Percentiles rank a stretch among this genome's conserved stretches.
phyloP scores from a whole-genome alignment of 2,329 filamentous ascomycete species.

The Zymoseptoria passerinii region DNA sequence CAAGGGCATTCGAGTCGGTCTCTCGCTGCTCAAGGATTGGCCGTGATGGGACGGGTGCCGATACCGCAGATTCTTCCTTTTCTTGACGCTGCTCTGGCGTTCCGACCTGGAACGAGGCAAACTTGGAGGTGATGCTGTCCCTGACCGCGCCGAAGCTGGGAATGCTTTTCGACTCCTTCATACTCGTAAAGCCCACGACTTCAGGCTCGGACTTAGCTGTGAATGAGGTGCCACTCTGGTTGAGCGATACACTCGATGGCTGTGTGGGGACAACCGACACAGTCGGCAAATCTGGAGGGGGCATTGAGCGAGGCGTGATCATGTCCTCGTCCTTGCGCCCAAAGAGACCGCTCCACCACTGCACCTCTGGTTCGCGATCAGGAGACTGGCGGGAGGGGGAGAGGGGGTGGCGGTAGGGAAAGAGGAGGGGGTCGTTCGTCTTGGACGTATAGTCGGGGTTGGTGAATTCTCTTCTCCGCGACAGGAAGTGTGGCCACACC shows the following conservation, averaged over 20 bases:
- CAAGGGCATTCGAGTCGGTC: constrained; percentile 7
- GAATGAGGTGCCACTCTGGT: not conserved
- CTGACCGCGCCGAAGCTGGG: constrained; percentile 1
- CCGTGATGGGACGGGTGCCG: not conserved
- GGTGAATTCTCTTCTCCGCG: constrained; percentile 68
- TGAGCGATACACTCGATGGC: constrained; percentile 1
- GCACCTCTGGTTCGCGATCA: constrained; percentile 51
- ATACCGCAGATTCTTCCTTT: not conserved
- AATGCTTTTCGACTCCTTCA: constrained; percentile 3
- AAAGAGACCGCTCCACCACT: constrained; percentile 91
- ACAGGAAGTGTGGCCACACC: constrained; percentile 93
- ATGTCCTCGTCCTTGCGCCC: constrained; percentile 83
- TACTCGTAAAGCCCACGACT: not conserved
- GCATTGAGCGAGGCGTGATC: constrained; percentile 53
- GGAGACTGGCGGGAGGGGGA: constrained; percentile 51
- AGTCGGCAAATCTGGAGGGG: constrained; percentile 5
- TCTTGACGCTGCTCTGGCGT: not conserved
- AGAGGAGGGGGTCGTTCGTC: constrained; percentile 74
- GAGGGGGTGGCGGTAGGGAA: constrained; percentile 66
- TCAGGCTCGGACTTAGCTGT: not conserved
- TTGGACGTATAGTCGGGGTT: constrained; percentile 70
- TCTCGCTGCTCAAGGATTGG: constrained; percentile 8
- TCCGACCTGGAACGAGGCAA: constrained; percentile 1
- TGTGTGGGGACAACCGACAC: not conserved
- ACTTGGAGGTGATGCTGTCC: constrained; percentile 1